Conservation (phyloP, 2,329 filamentous ascomycete species). For the Exutisphaerella laricina region DNA sequence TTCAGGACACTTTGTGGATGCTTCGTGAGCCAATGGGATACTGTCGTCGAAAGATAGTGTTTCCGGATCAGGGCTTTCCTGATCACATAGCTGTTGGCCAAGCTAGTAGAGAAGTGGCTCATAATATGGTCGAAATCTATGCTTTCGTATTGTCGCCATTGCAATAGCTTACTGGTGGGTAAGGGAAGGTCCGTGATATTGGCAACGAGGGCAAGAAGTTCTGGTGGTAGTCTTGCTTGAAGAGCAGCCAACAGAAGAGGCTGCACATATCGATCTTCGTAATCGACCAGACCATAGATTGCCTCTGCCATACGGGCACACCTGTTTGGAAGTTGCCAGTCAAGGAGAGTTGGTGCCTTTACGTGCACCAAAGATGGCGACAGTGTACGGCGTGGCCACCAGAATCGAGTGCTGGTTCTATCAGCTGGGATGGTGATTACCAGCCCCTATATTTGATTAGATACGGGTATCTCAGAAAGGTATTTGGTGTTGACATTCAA, state of each 20-base stretch:
- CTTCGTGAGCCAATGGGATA: slow-evolving; percentile 81
- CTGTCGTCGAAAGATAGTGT: slow-evolving; percentile 81
- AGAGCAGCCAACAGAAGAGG: slow-evolving; percentile 75
- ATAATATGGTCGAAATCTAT: slow-evolving; percentile 77
- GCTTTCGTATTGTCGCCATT: slow-evolving; percentile 80
- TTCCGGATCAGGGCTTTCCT: slow-evolving; percentile 95
- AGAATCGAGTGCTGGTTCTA: too few species aligned
- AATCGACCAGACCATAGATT: slow-evolving; percentile 70
- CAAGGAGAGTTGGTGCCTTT: not conserved
- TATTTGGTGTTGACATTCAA: too few species aligned
- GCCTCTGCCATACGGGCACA: slow-evolving; percentile 7
- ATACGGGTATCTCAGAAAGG: too few species aligned
- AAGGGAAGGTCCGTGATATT: slow-evolving; percentile 52
- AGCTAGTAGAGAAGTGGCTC: slow-evolving; percentile 53
- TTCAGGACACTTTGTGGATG: slow-evolving; percentile 65
- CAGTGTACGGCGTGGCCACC: too few species aligned
- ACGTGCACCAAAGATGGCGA: too few species aligned
- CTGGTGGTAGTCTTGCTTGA: slow-evolving; percentile 52
- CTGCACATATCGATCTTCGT: slow-evolving; percentile 85
- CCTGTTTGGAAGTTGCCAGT: not conserved
- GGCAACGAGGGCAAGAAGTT: slow-evolving; percentile 35
- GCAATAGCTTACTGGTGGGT: slow-evolving; percentile 53
- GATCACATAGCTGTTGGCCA: slow-evolving; percentile 89
- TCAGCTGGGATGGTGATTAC: too few species aligned
- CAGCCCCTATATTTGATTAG: too few species aligned